Conservation (phyloP, 768 basidiomycete genomes). For the Boletus rubroflammeus region DNA sequence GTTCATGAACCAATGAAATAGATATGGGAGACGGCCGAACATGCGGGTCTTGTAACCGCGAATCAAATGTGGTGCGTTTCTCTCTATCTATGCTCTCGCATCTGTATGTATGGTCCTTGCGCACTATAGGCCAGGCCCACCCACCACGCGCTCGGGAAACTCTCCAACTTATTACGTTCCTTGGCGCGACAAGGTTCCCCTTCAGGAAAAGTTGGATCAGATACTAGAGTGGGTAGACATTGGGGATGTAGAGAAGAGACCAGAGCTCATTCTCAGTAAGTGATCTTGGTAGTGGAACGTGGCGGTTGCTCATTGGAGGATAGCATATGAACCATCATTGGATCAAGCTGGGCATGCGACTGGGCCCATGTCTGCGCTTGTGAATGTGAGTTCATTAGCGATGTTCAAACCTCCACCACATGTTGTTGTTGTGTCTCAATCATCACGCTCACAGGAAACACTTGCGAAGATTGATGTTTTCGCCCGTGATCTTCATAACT, state of each 20-base stretch:
- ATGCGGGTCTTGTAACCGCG: constrained; percentile 69
- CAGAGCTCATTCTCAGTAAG: constrained; percentile 73
- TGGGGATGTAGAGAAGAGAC: constrained; percentile 58
- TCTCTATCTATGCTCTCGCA: not conserved
- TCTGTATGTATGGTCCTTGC: not conserved
- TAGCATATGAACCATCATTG: constrained; percentile 80
- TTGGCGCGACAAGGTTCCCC: constrained; percentile 58
- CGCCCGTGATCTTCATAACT: constrained; percentile 61
- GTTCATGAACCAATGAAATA: constrained; percentile 27
- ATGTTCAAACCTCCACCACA: not conserved
- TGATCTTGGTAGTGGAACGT: not conserved
- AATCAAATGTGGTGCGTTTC: constrained; percentile 85
- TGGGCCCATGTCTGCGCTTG: constrained; percentile 64
- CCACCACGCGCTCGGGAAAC: constrained; percentile 59
- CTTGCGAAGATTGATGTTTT: constrained; percentile 70
- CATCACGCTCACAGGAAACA: constrained; percentile 43
- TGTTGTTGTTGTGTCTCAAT: not conserved
- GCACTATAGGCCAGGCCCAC: constrained; percentile 72
- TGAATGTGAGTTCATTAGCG: constrained; percentile 52
- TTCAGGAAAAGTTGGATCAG: constrained; percentile 69
- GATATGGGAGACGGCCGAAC: constrained; percentile 90
- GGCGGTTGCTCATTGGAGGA: not conserved
- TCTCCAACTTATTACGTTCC: constrained; percentile 75
- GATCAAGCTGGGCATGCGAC: constrained; percentile 80
- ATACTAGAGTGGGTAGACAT: constrained; percentile 81